Base-by-base conservation (phyloP, 1,139 yeast genomes). In the Geotrichum australiense region DNA sequence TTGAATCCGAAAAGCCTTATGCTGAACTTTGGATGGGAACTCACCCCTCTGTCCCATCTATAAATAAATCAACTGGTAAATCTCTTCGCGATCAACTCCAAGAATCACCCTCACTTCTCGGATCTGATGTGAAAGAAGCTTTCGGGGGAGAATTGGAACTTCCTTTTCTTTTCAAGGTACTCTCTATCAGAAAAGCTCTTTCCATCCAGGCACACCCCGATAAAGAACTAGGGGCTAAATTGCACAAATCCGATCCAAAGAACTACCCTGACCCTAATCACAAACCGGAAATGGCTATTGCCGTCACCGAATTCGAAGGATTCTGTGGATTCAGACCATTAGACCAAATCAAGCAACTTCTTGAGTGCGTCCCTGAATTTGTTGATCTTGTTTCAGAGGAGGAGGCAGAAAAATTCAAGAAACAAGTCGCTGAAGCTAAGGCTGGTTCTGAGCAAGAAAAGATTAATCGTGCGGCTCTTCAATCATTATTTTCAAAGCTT, bases 271-370 rank as follows among this genome's bases (percentile, higher is more conserved):
- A 91, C 65, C 94, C 79, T 61, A 91, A 91, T 69, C 99, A 91
- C 67, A 91, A 91, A 70, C 99, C 99, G 18, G 99, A 91, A 65
- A 93, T 91, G 97, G 97, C 98, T 41, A 78, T 91, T 61, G 98
- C 98, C 8, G 78, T 91, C 42, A 89, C 97, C 15, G 85, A 77
- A 48, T 91, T 91, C 56, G 97, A 91, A 68, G 98, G 96, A 0
- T 89, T 91, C 68, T 91, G 98, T 64, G 99, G 99, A 0, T 91
- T 91, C 70, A 82, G 93, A 62, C 98, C 98, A 10, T 73, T 89
- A 55, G 73, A 71, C 35, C 81, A 87, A 63, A 74, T 91, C 53
- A 77, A 80, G 29, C 68, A 68, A 37, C 77, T 86, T 49, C 72
- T 91, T 54, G 58, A 70, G 45, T 71, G 74, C 10, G 73, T 91